phyloP scores from a whole-genome alignment of 2,329 filamentous ascomycete genomes.

The Zalaria sp. region DNA sequence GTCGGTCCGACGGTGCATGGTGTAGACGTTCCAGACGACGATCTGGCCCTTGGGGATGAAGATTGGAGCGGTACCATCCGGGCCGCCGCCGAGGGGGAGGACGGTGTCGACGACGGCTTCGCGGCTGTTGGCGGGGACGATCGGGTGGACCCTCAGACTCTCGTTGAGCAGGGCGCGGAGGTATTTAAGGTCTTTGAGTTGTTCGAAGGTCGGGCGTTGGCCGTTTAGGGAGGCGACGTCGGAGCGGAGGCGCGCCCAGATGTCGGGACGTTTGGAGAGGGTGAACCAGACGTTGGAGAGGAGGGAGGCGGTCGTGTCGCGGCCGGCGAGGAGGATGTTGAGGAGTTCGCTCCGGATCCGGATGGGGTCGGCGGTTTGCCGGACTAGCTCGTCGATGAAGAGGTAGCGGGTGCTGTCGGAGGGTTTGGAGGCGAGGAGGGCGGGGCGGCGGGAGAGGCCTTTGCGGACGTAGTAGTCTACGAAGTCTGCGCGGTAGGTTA shows the following conservation, averaged over 20 bases:
- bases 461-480: slow-evolving; percentile 35
- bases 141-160: slow-evolving; percentile 62
- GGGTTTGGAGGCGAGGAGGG: slow-evolving; percentile 17
- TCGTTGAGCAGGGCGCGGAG: slow-evolving; percentile 56
- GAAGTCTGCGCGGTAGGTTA: slow-evolving; percentile 17
- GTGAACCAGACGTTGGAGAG: slow-evolving; percentile 32
- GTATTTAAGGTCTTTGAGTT: slow-evolving; percentile 21
- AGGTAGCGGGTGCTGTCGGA: slow-evolving; percentile 25
- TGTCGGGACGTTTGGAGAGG: slow-evolving; percentile 15
- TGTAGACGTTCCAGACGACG: slow-evolving; percentile 52
- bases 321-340: slow-evolving; percentile 37
- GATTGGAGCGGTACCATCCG: slow-evolving; percentile 41
- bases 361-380: slow-evolving; percentile 31
- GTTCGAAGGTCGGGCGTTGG: slow-evolving; percentile 27
- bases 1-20: slow-evolving; percentile 56
- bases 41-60: slow-evolving; percentile 51
- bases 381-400: slow-evolving; percentile 34
- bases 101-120: slow-evolving; percentile 59
- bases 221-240: slow-evolving; percentile 15
- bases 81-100: slow-evolving; percentile 50
- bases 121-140: slow-evolving; percentile 68
- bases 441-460: slow-evolving; percentile 21
- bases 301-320: slow-evolving; percentile 39
- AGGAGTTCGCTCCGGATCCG: slow-evolving; percentile 35
- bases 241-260: slow-evolving; percentile 15